A percentile compares a stretch with the other conserved stretches of the same genome.
Evolutionary conservation across 2,329 filamentous ascomycete genomes (phyloP).

Genomic region (Botrytis sinoallii): DNA sequence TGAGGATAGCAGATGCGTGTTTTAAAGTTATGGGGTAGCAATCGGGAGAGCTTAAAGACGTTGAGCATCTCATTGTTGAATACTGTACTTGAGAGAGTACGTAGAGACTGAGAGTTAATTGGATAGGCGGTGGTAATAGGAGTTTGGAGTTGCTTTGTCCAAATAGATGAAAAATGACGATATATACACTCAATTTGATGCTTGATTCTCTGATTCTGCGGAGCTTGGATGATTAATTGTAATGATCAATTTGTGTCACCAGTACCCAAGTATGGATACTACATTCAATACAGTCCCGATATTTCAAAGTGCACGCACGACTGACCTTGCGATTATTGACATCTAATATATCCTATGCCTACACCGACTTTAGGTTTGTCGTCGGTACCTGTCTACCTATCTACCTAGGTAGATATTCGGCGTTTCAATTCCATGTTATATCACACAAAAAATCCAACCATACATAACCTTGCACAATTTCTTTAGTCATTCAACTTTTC

Average conservation of each 20-base stretch:
- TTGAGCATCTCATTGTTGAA: neutral
- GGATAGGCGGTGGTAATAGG: neutral
- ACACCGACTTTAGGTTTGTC: neutral
- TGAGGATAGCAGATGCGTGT: neutral
- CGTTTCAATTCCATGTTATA: neutral
- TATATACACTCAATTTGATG: no score
- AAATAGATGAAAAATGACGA: neutral
- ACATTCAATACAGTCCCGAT: neutral
- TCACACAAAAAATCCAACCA: neutral
- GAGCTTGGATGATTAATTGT: neutral
- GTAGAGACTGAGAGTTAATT: neutral
- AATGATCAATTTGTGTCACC: accelerated
- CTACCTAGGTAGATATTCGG: neutral
- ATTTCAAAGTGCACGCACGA: neutral
- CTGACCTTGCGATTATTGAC: neutral
- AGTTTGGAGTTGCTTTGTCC: neutral
- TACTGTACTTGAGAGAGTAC: neutral
- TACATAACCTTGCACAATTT: neutral
- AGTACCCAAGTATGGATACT: neutral
- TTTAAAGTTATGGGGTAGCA: no score
- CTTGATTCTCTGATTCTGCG: neutral
- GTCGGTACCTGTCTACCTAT: neutral
- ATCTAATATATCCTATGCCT: neutral
- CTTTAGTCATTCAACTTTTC: neutral
- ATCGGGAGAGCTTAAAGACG: neutral